phyloP scores from a whole-genome alignment of 768 basidiomycete species.

The Russula sp. region DNA sequence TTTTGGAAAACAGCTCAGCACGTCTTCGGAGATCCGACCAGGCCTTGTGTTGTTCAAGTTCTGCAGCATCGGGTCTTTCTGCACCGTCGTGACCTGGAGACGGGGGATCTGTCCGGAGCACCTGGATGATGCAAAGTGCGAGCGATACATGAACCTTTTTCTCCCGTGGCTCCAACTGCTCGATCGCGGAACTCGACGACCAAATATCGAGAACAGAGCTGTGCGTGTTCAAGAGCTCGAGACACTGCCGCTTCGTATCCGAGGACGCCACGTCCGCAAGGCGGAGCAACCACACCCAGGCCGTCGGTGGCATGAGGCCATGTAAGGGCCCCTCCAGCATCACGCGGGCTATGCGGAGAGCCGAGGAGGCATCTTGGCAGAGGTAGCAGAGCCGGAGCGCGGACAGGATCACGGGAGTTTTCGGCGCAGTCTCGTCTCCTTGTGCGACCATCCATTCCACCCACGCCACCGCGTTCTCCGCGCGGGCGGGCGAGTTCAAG shows the following conservation, averaged over 20 bases:
- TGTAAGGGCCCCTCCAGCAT: background rate
- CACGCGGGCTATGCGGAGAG: background rate
- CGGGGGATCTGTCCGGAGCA: background rate
- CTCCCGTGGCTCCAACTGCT: background rate
- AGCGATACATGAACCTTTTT: slow-evolving; percentile 17
- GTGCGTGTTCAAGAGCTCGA: slow-evolving; percentile 11
- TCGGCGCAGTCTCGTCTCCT: background rate
- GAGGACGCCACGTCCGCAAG: slow-evolving; percentile 4
- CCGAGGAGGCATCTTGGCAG: slow-evolving; percentile 4
- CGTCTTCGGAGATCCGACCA: slow-evolving; percentile 5
- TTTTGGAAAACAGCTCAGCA: slow-evolving; percentile 1
- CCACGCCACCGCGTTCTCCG: slow-evolving; percentile 6
- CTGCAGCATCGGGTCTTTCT: background rate
- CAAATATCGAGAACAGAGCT: background rate
- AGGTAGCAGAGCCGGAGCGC: slow-evolving; percentile 11
- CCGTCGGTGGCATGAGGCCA: background rate
- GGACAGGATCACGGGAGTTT: background rate
- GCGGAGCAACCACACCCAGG: slow-evolving; percentile 11
- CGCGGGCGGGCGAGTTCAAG: background rate
- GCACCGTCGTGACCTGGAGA: too few relatives aligned
- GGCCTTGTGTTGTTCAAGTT: background rate
- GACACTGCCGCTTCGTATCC: background rate
- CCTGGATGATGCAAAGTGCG: background rate
- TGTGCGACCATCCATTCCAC: slow-evolving; percentile 10
- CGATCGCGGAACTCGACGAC: background rate